Evolutionary conservation across 768 basidiomycete genomes (phyloP).

Genomic region (Leccinellum luteum): DNA sequence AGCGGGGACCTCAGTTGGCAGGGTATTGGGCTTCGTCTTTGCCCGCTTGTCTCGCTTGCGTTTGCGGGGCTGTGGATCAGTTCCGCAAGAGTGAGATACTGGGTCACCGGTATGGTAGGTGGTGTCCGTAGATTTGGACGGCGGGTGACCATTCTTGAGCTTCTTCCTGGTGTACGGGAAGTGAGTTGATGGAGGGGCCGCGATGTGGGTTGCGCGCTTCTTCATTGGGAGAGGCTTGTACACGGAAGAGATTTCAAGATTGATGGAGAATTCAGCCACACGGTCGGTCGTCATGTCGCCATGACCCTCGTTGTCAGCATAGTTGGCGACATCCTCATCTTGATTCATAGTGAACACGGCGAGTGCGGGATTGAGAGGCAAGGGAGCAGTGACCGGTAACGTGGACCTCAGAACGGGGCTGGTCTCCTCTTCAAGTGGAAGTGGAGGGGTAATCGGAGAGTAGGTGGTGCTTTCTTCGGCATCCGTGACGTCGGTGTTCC

Average conservation of each 20-base stretch:
- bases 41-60: conserved; percentile 50
- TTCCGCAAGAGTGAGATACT: conserved; percentile 13
- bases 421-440: conserved; percentile 5
- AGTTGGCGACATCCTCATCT: conserved; percentile 35
- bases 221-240: conserved; percentile 71
- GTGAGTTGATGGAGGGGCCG: conserved; percentile 21
- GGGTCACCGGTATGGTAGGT: background rate
- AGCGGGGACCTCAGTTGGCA: conserved; percentile 19
- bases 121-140: conserved; percentile 1
- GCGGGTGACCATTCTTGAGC: conserved; percentile 28
- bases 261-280: conserved; percentile 37
- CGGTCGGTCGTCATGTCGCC: background rate
- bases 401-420: too few relatives aligned
- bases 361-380: conserved; percentile 29
- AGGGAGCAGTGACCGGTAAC: background rate
- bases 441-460: conserved; percentile 7
- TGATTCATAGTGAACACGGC: conserved; percentile 49
- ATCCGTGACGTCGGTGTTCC: conserved; percentile 39
- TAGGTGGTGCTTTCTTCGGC: conserved; percentile 29
- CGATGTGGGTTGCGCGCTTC: conserved; percentile 36
- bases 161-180: conserved; percentile 15
- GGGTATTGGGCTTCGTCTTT: conserved; percentile 40
- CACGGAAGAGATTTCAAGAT: conserved; percentile 68
- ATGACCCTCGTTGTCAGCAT: conserved; percentile 27
- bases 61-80: conserved; percentile 39